Base-by-base conservation (phyloP, 306 rosid genomes). In the Vigna hirtella region DNA sequence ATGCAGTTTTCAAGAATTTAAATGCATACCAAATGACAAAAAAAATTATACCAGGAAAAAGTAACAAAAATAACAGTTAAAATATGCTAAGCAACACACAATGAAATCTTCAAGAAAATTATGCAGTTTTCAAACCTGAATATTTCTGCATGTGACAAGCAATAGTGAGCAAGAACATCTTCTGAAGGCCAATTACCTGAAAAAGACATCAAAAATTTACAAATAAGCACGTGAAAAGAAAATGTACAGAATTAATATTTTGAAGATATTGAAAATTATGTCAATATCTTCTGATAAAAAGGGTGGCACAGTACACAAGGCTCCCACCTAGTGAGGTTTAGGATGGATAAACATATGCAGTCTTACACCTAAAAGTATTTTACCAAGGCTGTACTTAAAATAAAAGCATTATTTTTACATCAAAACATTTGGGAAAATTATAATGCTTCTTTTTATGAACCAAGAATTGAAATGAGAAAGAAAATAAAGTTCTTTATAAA, bases 111-210 rank as follows among this genome's bases (percentile, higher is more conserved):
- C 57, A 40, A 77, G 53, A 66, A 74, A 77, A 42, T 26, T 47
- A 62, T 63, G 53, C 28, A 10, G 32, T 28, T 26, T 66, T 69
- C 63, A 63, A 79, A 92, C 98, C 97, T 92, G 86, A 95, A 92
- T 68, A 83, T 76, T 66, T 89, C 89, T 36, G 88, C 70, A 38
- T 87, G 83, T 45, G 87, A 86, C 86, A 88, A 81, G 83, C 97
- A 91, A 86, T 87, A 92, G 75, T 88, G 90, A 45, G 98, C 97
- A 81, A 95, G 98, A 76, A 90, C 93, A 73, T 92, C 97, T 89
- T 95, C 98, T 68, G 98, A 92, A 4, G 98, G 98, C 98, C 98
- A 95, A 84, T 85, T 90, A 88, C 98, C 98, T 94, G 88, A 51
- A 83, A 50, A 86, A 71, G 63, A 76, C 70, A 59, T 70, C 51